phyloP scores from a whole-genome alignment of 805 yeast species.

The Schwanniomyces polymorphus region DNA sequence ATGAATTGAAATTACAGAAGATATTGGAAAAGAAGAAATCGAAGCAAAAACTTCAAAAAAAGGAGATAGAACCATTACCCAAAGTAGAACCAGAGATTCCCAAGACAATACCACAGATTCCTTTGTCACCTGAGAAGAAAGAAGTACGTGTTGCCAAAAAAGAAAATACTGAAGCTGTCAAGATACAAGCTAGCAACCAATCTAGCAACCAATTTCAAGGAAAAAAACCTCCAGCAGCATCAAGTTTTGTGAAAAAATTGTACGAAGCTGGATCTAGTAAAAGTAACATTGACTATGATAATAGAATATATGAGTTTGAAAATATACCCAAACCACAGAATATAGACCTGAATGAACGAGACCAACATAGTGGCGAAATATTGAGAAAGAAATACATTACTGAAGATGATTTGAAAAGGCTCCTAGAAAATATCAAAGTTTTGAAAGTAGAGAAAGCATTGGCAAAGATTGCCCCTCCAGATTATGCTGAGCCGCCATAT shows the following conservation, averaged over 20 bases:
- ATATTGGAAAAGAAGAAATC: constrained; percentile 11
- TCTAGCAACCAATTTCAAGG: not conserved
- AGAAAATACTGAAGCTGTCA: not conserved
- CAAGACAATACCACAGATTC: constrained; percentile 3
- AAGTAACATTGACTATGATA: constrained; percentile 17
- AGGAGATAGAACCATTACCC: not conserved
- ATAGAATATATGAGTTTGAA: constrained; percentile 25
- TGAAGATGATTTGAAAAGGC: constrained; percentile 24
- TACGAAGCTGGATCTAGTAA: constrained; percentile 10
- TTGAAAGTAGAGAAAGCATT: constrained; percentile 58
- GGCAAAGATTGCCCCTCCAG: constrained; percentile 69
- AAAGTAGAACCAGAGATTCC: not conserved
- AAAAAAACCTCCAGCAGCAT: constrained; percentile 3
- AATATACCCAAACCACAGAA: constrained; percentile 8
- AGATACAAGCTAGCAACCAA: not conserved
- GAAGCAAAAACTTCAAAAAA: not conserved
- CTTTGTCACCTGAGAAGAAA: constrained; percentile 10
- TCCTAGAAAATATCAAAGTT: constrained; percentile 51
- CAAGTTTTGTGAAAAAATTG: constrained; percentile 18
- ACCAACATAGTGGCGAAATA: constrained; percentile 14
- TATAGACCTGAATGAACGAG: constrained; percentile 17
- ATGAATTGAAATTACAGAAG: constrained; percentile 22
- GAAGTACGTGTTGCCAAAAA: not conserved
- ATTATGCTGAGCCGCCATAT: constrained; percentile 65
- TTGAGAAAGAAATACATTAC: constrained; percentile 48